Percentiles rank a stretch among this genome's conserved stretches.
These are phyloP conservation scores for Aphanomyces cochlioides DNA, from an alignment of 352 stramenopile genomes.

Conservation along the genomic window DNA sequence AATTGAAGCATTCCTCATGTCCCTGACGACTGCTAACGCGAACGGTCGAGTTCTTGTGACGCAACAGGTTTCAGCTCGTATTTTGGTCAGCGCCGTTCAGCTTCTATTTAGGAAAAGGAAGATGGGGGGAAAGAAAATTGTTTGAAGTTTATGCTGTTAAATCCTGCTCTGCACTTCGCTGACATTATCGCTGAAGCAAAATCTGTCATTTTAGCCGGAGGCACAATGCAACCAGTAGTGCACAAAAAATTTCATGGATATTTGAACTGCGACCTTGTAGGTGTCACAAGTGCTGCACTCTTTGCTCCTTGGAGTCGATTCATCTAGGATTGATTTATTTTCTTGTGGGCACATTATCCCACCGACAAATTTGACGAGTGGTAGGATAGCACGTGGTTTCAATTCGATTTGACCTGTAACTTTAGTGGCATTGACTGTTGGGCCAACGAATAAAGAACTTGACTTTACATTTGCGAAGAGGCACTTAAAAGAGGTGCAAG, in stretches of 20 bases:
- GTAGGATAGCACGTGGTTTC: slow-evolving; percentile 36
- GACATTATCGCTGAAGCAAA: slow-evolving; percentile 93
- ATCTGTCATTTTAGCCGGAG: slow-evolving; percentile 95
- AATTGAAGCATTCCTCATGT: slow-evolving; percentile 73
- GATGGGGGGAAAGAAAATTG: slow-evolving; percentile 41
- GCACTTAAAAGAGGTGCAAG: slow-evolving; percentile 29
- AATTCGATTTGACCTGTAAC: background rate
- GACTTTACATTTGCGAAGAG: slow-evolving; percentile 92
- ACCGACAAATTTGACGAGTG: slow-evolving; percentile 84
- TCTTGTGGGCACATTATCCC: slow-evolving; percentile 98
- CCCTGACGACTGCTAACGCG: slow-evolving; percentile 58
- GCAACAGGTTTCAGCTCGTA: slow-evolving; percentile 19
- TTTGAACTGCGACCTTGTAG: slow-evolving; percentile 34
- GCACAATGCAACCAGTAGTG: slow-evolving; percentile 94
- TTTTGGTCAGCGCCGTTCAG: slow-evolving; percentile 36
- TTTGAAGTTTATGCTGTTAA: slow-evolving; percentile 95
- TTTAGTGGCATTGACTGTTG: slow-evolving; percentile 54
- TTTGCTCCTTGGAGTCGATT: slow-evolving; percentile 85
- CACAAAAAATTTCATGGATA: background rate
- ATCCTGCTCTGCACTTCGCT: slow-evolving; percentile 92
- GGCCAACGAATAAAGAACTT: slow-evolving; percentile 85
- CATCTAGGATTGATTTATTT: slow-evolving; percentile 89
- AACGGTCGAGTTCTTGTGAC: slow-evolving; percentile 75
- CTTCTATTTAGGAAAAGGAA: slow-evolving; percentile 25
- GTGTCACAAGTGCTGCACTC: slow-evolving; percentile 92